Base-by-base conservation (phyloP, 2,329 filamentous ascomycete genomes). In the Scedosporium minutisporum region DNA sequence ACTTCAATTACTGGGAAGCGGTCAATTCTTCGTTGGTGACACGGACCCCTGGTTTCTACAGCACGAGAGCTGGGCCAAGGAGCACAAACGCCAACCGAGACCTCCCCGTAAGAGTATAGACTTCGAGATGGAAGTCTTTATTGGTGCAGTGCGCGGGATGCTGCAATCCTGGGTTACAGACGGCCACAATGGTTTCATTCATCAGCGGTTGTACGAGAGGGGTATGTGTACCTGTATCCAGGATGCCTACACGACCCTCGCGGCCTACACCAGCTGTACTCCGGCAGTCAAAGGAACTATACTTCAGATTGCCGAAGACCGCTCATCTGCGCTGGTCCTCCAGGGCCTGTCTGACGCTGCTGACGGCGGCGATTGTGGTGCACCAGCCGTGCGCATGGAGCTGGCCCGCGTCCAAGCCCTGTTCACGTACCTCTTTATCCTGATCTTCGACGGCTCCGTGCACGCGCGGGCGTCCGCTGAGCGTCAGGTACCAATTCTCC, bases 171-270 rank as follows among this genome's bases (percentile, higher is more conserved):
- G 46, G 46, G 46, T 51, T 2, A 23, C n/a, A 7, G 23, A 51
- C n/a, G 46, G 46, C 46, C 46, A 51, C 46, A 51, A 51, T 23
- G 23, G 46, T 7, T 51, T 51, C 46, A 18, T 51, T 14, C 46
- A 51, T 14, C 16, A 23, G 14, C 46, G 72, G 72, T 64, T 70
- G 1, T 58, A 68, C 16, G 71, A 73, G 48, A 64, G 64, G 27
- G 46, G n/a, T 16, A 51, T 51, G 46, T 23, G n/a, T 23, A 3
- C 46, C 23, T 51, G 46, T 51, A 23, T 21, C 46, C 46, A 51
- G 46, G 46, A 51, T 18, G 46, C 46, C 3, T 51, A 9, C 23
- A 51, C 46, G 46, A 51, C 46, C 3, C 46, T 51, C n/a, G 46
- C 46, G 14, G 23, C 46, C n/a, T 51, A 51, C 16, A 51, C n/a